Conservation (phyloP, 164 flowering plant species). For the Vitis rupestris region DNA sequence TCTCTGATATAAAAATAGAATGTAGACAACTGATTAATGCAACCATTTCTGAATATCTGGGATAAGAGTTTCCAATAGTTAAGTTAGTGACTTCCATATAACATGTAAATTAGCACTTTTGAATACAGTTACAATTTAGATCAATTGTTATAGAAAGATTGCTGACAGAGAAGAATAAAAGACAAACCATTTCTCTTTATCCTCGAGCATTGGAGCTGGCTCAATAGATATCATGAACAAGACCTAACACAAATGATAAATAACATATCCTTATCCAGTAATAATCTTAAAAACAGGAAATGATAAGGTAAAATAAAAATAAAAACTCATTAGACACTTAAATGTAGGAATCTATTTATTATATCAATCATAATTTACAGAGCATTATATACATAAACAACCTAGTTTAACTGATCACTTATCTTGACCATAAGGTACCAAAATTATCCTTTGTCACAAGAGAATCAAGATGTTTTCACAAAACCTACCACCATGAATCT, state of each 20-base stretch:
- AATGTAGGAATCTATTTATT: background rate
- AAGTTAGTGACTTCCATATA: no score
- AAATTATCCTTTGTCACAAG: background rate
- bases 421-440: background rate
- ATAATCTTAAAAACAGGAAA: background rate
- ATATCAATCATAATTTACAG: background rate
- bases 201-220: conserved; percentile 99
- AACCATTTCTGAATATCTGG: no score
- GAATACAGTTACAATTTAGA: background rate
- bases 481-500: background rate
- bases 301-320: background rate
- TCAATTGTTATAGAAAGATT: background rate
- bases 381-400: background rate
- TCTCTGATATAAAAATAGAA: no score
- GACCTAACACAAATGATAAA: conserved; percentile 46
- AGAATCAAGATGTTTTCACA: background rate
- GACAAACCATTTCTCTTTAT: conserved; percentile 95
- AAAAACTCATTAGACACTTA: background rate
- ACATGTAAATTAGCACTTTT: no score
- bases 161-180: conserved; percentile 5
- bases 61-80: no score
- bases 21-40: no score
- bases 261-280: conserved; percentile 9
- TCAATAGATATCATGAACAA: conserved; percentile 94
- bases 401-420: background rate